These are phyloP conservation scores for Boletus sp. DNA, from an alignment of 768 basidiomycete genomes.

Conservation along the genomic window DNA sequence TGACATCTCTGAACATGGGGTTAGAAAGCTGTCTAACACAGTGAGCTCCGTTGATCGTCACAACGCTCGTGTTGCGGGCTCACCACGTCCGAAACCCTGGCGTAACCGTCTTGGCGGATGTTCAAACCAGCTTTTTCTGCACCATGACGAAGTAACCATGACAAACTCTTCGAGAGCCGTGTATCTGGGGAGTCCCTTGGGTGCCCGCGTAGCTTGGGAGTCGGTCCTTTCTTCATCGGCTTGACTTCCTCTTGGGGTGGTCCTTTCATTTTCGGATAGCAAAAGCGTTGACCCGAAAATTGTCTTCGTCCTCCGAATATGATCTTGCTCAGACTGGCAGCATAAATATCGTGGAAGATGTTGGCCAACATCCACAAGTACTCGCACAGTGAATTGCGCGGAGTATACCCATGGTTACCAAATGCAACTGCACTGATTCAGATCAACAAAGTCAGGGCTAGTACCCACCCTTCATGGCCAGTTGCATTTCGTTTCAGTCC, in stretches of 20 bases:
- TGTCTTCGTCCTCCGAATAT: neutral
- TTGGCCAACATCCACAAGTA: slow-evolving; percentile 10
- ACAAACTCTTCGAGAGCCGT: slow-evolving; percentile 78
- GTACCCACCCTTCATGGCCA: slow-evolving; percentile 7
- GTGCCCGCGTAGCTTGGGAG: slow-evolving; percentile 53
- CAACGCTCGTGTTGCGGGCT: slow-evolving; percentile 28
- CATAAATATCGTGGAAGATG: neutral
- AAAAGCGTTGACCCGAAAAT: slow-evolving; percentile 1
- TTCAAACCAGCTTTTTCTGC: slow-evolving; percentile 69
- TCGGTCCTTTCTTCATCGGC: slow-evolving; percentile 11
- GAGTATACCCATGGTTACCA: neutral
- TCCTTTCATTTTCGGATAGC: slow-evolving; percentile 8
- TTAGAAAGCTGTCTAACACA: slow-evolving; percentile 52
- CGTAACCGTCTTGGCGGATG: slow-evolving; percentile 84
- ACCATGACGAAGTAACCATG: slow-evolving; percentile 90
- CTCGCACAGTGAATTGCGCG: neutral
- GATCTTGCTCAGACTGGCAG: neutral
- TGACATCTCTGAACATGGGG: slow-evolving; percentile 62
- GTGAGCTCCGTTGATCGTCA: slow-evolving; percentile 2
- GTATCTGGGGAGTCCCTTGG: slow-evolving; percentile 65
- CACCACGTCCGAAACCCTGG: slow-evolving; percentile 80
- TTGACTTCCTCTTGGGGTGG: slow-evolving; percentile 6
- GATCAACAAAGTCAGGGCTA: neutral
- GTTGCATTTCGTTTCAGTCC: slow-evolving; percentile 7
- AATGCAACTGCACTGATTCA: neutral